Percentiles rank a stretch among this genome's conserved stretches.
phyloP scores from a whole-genome alignment of 2,329 filamentous ascomycete species.

The Magnaporthiopsis rhizophila region DNA sequence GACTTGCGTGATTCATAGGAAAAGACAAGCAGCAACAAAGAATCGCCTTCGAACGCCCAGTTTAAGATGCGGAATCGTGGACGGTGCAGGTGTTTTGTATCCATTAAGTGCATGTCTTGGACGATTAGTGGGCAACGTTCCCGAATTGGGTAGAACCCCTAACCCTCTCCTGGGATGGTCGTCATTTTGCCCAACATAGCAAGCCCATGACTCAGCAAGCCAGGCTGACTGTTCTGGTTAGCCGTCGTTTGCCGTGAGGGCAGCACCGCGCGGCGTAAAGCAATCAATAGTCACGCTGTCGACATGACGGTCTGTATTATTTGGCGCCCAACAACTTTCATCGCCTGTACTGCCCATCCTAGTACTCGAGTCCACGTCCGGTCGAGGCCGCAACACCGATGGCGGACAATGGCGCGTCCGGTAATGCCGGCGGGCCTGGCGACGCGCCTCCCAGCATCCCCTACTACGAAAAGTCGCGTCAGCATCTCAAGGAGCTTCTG shows the following conservation, averaged over 20 bases:
- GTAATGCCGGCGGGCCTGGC: conserved; percentile 12
- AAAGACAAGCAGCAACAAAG: background rate
- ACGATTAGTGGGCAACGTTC: background rate
- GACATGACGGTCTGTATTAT: background rate
- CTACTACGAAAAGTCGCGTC: conserved; percentile 66
- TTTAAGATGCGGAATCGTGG: background rate
- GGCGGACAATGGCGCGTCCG: conserved; percentile 13
- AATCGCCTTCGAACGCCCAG: background rate
- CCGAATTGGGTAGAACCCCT: background rate
- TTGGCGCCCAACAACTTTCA: background rate
- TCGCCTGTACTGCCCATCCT: background rate
- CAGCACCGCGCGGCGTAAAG: background rate
- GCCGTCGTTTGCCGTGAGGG: background rate
- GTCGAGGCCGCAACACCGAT: background rate
- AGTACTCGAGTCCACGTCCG: no score
- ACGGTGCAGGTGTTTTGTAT: background rate
- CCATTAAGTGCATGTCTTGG: background rate
- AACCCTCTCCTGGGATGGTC: background rate
- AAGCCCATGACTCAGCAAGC: background rate
- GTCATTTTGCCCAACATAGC: background rate
- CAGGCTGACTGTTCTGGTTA: background rate
- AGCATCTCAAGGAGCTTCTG: conserved; percentile 58
- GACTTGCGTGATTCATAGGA: no score
- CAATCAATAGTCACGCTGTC: background rate
- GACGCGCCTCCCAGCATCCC: conserved; percentile 43